phyloP scores from a whole-genome alignment of 768 basidiomycete species.

The Panaeolus papilionaceus region DNA sequence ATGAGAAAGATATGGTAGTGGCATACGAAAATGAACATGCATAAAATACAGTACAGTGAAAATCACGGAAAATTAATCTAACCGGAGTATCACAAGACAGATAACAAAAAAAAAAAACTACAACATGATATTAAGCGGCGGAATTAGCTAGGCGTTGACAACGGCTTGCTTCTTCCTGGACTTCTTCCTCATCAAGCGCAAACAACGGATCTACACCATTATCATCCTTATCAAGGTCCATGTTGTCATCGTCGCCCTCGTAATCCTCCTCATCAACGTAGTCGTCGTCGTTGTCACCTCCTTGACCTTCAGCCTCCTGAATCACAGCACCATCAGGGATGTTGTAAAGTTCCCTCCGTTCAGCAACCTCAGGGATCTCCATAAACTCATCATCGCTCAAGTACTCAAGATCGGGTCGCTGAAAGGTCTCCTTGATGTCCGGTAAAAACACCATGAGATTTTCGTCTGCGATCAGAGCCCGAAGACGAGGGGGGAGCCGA shows the following conservation, averaged over 20 bases:
- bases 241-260: conserved; percentile 5
- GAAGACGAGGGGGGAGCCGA: not conserved
- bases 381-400: conserved; percentile 6
- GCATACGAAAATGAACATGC: not conserved
- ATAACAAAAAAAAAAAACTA: not conserved
- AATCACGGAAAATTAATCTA: too few species aligned
- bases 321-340: too few species aligned
- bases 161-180: not conserved
- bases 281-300: too few species aligned
- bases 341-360: not conserved
- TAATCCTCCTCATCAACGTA: conserved; percentile 3
- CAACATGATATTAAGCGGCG: too few species aligned
- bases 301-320: too few species aligned
- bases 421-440: not conserved
- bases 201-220: not conserved
- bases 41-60: not conserved
- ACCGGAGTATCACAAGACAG: too few species aligned
- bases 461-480: not conserved
- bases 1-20: not conserved
- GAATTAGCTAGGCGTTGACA: not conserved
- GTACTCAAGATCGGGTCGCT: conserved; percentile 1
- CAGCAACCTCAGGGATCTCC: not conserved
- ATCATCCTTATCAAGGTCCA: conserved; percentile 12
- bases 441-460: conserved; percentile 1
- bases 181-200: not conserved